These are phyloP conservation scores for Fusarium longipes DNA, from an alignment of 2,329 filamentous ascomycete genomes.

Conservation along the genomic window DNA sequence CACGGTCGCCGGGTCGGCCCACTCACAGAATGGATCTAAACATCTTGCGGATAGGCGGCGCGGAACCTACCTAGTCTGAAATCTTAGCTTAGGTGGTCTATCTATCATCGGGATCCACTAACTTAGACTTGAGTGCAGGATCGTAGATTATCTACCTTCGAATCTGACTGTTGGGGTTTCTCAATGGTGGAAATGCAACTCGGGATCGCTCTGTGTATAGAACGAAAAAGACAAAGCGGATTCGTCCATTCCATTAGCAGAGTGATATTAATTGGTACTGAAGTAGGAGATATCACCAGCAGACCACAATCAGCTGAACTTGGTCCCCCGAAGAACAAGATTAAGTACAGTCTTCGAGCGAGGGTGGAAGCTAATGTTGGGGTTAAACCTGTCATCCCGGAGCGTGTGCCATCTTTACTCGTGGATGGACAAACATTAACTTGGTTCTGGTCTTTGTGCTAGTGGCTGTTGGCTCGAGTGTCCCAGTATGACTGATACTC, in stretches of 20 bases:
- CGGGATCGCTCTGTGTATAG: neutral
- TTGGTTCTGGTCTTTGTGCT: conserved; percentile 29
- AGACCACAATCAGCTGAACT: conserved; percentile 8
- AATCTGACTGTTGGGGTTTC: neutral
- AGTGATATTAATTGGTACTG: conserved; percentile 1
- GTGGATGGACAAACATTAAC: conserved; percentile 3
- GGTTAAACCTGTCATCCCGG: conserved; percentile 26
- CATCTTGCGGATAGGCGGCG: conserved; percentile 20
- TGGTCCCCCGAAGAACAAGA: conserved; percentile 7
- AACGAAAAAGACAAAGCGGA: neutral
- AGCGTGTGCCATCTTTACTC: conserved; percentile 2
- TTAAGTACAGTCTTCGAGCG: conserved; percentile 11
- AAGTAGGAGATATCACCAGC: neutral
- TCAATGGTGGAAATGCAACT: neutral
- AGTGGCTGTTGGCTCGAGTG: conserved; percentile 20
- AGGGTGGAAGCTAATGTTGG: conserved; percentile 13
- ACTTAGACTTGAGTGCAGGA: conserved; percentile 1
- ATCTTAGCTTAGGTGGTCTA: conserved; percentile 6
- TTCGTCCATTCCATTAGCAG: neutral
- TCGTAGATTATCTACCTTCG: conserved; percentile 14
- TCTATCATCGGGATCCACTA: conserved; percentile 1
- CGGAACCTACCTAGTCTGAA: neutral
- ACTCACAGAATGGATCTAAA: conserved; percentile 19
- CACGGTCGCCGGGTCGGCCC: conserved; percentile 8
- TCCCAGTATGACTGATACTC: conserved; percentile 18